A percentile compares a stretch with the other conserved stretches of the same genome.
Evolutionary conservation across 306 rosid species (phyloP).

Genomic region (Inga laurina): DNA sequence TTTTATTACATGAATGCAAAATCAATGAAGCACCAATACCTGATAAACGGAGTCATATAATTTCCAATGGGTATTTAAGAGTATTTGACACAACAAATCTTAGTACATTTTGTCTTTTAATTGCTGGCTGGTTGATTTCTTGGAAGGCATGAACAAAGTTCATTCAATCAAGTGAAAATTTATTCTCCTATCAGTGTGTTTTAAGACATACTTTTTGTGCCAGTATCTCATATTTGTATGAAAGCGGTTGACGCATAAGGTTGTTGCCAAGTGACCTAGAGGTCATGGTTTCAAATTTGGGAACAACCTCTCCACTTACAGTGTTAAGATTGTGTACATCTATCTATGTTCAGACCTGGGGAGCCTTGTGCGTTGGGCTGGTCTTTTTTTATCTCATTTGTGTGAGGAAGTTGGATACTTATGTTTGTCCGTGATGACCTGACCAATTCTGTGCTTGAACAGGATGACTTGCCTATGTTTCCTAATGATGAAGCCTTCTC

Average conservation of each 20-base stretch:
- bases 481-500: conserved; percentile 83
- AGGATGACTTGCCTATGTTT: conserved; percentile 93
- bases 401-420: conserved; percentile 24
- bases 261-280: no score
- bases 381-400: neutral
- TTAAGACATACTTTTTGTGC: neutral
- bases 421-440: conserved; percentile 3
- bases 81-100: neutral
- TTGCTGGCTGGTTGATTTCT: neutral
- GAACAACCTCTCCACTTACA: no score
- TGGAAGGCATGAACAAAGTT: conserved; percentile 1
- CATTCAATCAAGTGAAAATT: conserved; percentile 3
- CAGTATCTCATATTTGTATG: conserved; percentile 6
- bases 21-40: neutral
- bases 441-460: conserved; percentile 39
- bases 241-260: neutral
- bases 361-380: no score
- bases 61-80: neutral
- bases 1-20: conserved; percentile 9
- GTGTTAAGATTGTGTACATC: no score
- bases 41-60: neutral
- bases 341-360: no score
- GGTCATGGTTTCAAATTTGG: no score
- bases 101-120: neutral
- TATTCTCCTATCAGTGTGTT: neutral